Conservation (phyloP, 345 rosid genomes). For the Psidium guajava region DNA sequence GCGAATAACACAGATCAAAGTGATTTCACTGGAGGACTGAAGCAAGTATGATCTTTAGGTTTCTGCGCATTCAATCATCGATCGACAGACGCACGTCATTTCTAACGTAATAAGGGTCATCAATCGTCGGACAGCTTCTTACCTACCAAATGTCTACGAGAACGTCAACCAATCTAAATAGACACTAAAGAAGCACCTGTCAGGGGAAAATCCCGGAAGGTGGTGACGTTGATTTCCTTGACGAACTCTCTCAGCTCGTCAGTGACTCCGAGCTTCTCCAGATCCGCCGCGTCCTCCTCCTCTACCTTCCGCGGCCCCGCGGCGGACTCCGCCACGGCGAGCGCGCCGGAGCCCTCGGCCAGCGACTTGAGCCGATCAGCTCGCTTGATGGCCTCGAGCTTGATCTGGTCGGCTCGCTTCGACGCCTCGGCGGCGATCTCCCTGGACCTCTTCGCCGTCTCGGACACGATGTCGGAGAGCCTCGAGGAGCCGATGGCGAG, state of each 20-base stretch:
- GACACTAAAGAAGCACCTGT: slow-evolving; percentile 15
- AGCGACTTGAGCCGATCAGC: slow-evolving; percentile 45
- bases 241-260: slow-evolving; percentile 54
- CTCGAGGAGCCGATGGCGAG: slow-evolving; percentile 27
- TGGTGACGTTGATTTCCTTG: slow-evolving; percentile 30
- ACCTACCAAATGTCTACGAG: neutral
- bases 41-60: neutral
- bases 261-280: slow-evolving; percentile 31
- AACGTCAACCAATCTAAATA: neutral
- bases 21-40: neutral
- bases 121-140: neutral
- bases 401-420: slow-evolving; percentile 40
- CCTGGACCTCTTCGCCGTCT: slow-evolving; percentile 35
- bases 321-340: slow-evolving; percentile 1
- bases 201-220: slow-evolving; percentile 49
- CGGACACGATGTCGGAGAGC: slow-evolving; percentile 29
- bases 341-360: slow-evolving; percentile 17
- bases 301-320: neutral
- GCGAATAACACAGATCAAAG: neutral
- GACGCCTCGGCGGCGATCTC: slow-evolving; percentile 49
- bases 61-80: neutral
- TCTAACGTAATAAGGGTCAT: neutral
- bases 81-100: neutral
- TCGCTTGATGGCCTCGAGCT: slow-evolving; percentile 30
- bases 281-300: slow-evolving; percentile 16